Conservation (phyloP, 2,329 filamentous ascomycete species). For the Fusarium caatingaense region DNA sequence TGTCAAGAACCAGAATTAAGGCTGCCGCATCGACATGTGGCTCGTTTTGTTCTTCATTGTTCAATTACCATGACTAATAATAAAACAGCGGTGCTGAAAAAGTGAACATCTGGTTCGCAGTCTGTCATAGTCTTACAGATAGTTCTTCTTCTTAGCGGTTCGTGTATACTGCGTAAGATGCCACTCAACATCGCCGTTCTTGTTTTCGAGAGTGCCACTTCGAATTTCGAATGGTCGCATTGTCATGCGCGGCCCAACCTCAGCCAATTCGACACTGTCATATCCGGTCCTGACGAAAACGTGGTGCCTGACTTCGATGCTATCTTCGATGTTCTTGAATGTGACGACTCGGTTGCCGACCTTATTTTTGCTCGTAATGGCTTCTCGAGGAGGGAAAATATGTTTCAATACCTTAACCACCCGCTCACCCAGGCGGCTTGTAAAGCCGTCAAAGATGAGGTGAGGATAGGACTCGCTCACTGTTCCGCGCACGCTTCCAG, state of each 20-base stretch:
- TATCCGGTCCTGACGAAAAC: slow-evolving; percentile 95
- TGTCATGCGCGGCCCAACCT: slow-evolving; percentile 96
- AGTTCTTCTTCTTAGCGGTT: slow-evolving; percentile 95
- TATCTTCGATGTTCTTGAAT: slow-evolving; percentile 93
- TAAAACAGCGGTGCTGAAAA: background rate
- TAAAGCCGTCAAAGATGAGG: slow-evolving; percentile 95
- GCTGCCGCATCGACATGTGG: slow-evolving; percentile 1
- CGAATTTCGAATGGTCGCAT: slow-evolving; percentile 96
- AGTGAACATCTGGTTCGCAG: background rate
- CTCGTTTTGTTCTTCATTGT: background rate
- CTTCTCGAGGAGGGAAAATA: slow-evolving; percentile 89
- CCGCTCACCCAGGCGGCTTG: slow-evolving; percentile 79
- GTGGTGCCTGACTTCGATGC: slow-evolving; percentile 83
- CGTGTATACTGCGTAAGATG: slow-evolving; percentile 94
- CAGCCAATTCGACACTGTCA: slow-evolving; percentile 86
- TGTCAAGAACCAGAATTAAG: background rate
- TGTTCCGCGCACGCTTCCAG: slow-evolving; percentile 85
- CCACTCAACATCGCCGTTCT: slow-evolving; percentile 97
- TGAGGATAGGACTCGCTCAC: slow-evolving; percentile 95
- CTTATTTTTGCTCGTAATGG: slow-evolving; percentile 76
- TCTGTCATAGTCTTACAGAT: slow-evolving; percentile 68
- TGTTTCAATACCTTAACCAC: slow-evolving; percentile 94
- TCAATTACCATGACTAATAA: background rate
- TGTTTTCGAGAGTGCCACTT: slow-evolving; percentile 90
- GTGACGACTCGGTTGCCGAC: slow-evolving; percentile 90